Conservation (phyloP, 306 rosid species). For the Senna siamea region DNA sequence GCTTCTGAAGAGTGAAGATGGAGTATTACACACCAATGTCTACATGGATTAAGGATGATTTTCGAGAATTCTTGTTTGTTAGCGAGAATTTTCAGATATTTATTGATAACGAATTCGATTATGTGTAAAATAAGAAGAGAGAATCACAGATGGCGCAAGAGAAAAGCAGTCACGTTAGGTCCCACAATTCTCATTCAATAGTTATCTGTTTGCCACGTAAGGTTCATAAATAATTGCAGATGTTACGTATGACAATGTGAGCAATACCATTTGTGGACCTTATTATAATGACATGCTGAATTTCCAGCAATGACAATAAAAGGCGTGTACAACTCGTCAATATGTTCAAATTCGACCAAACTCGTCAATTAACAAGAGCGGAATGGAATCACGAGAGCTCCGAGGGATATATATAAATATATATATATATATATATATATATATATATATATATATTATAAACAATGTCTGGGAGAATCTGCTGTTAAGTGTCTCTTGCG, state of each 20-base stretch:
- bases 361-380: no score
- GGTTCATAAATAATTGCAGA: neutral
- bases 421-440: no score
- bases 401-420: no score
- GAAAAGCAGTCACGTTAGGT: constrained; percentile 3
- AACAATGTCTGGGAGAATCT: no score
- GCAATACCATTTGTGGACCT: neutral
- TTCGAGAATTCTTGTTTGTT: neutral
- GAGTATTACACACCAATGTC: neutral
- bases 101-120: constrained; percentile 1
- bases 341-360: no score
- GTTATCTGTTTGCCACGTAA: neutral
- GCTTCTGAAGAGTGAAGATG: no score
- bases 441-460: no score
- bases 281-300: neutral
- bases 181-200: neutral
- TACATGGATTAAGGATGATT: neutral
- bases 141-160: neutral
- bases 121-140: neutral
- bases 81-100: neutral
- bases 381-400: no score
- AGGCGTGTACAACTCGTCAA: neutral
- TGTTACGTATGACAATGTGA: neutral
- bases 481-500: no score
- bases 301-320: neutral